Evolutionary conservation across 2,329 filamentous ascomycete genomes (phyloP), one percentile per base, ranked within the genome.

Genomic region (Peltaster fructicola): DNA sequence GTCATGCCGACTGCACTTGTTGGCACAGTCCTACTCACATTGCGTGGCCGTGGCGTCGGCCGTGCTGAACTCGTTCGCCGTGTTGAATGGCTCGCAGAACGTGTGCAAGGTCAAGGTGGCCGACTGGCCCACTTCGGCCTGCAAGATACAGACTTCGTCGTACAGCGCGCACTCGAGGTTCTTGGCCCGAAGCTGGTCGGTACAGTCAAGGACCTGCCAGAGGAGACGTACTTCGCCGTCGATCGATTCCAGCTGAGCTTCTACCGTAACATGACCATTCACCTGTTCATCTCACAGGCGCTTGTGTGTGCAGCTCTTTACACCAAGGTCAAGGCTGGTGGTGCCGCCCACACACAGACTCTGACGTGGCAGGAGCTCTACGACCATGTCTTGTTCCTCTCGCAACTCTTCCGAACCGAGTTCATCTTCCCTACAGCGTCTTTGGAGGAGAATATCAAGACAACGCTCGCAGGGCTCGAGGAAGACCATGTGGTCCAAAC

Each of bases 201-300:
- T 4, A 59, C 73, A 4, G 63, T 91, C 0, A 65, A 73, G 17
- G 80, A 74, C 1, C 56, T 98, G 4, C 76, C 78, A 0, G 88
- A 98, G 47, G 79, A 80, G 10, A 95, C 88, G 0, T 95, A 80
- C 51, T 92, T 80, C 42, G 88, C 88, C 4, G 82, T 93, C 18
- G 88, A 98, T 49, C 68, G 57, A 26, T 98, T 98, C 57, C 88
- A 98, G 47, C 65, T 98, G 7, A 92, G 82, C 0, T 98, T 98
- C 52, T 98, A 98, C 54, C 74, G 88, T 25, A 98, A 98, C 52
- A 95, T 95, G 88, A 93, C 85, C 0, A 98, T 98, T 33, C 88
- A 98, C 47, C 65, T 98, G 4, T 98, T 98, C 50, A 88, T 98
- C 29, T 76, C 81, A 2, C 84, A 95, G 47, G 78, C 85, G 0